phyloP scores from a whole-genome alignment of 495 filamentous ascomycete species.

The Cryomyces minteri region DNA sequence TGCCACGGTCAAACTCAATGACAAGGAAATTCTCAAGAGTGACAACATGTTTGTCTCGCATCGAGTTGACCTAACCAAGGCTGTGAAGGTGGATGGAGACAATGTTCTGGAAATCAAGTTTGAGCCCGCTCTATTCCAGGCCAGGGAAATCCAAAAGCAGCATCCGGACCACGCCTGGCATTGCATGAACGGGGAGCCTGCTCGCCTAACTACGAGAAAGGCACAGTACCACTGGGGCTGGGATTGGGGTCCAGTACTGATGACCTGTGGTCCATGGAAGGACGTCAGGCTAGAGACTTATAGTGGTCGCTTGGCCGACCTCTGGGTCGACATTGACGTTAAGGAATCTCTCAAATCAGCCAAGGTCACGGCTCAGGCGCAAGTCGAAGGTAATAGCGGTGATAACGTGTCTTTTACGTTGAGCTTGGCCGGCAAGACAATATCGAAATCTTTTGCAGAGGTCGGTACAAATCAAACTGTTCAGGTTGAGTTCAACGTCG shows the following conservation, averaged over 20 bases:
- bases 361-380: slow-evolving; percentile 11
- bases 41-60: slow-evolving; percentile 23
- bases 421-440: slow-evolving; percentile 5
- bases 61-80: slow-evolving; percentile 15
- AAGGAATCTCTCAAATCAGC: slow-evolving; percentile 11
- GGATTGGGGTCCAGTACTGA: slow-evolving; percentile 22
- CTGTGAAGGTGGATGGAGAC: slow-evolving; percentile 6
- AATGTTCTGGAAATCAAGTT: slow-evolving; percentile 20
- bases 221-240: slow-evolving; percentile 22
- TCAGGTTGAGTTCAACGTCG: slow-evolving; percentile 15
- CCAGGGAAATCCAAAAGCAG: slow-evolving; percentile 15
- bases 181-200: slow-evolving; percentile 21
- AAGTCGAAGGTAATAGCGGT: slow-evolving; percentile 12
- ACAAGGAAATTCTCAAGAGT: slow-evolving; percentile 13
- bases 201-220: slow-evolving; percentile 18
- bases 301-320: slow-evolving; percentile 13
- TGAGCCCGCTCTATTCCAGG: slow-evolving; percentile 11
- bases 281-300: slow-evolving; percentile 19
- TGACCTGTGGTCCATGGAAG: slow-evolving; percentile 21
- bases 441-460: slow-evolving; percentile 11
- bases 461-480: slow-evolving; percentile 13
- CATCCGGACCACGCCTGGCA: slow-evolving; percentile 22
- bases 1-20: slow-evolving; percentile 21
- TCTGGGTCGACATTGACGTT: slow-evolving; percentile 17
- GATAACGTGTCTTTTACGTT: slow-evolving; percentile 13